phyloP scores from a whole-genome alignment of 1,284 basidiomycete genomes.

The Agroathelia rolfsii region DNA sequence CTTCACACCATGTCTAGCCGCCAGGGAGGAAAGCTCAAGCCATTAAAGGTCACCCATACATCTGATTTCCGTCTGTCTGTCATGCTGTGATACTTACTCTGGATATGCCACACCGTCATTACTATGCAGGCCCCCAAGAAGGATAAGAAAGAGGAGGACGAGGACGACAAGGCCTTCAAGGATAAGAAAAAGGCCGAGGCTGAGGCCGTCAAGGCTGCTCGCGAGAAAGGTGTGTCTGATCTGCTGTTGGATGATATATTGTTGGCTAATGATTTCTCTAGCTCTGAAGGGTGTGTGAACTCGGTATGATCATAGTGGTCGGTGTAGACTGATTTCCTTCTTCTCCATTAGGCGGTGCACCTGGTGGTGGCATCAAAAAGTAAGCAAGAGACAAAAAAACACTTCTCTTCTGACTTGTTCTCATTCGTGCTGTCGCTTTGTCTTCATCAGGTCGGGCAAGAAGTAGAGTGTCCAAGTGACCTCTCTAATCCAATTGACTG shows the following conservation, averaged over 20 bases:
- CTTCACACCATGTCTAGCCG: conserved; percentile 58
- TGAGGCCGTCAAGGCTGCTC: conserved; percentile 56
- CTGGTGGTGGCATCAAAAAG: conserved; percentile 78
- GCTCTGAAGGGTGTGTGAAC: conserved; percentile 49
- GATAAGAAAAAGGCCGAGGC: conserved; percentile 64
- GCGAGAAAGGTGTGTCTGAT: conserved; percentile 51
- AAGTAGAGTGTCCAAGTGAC: conserved; percentile 32
- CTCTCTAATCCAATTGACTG: too few species aligned
- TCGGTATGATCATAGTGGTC: conserved; percentile 2
- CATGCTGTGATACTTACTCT: neutral
- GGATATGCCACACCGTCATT: conserved; percentile 4
- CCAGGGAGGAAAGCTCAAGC: conserved; percentile 76
- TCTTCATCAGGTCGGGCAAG: conserved; percentile 56
- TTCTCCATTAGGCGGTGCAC: conserved; percentile 50
- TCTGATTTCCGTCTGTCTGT: neutral
- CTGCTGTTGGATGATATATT: conserved; percentile 1
- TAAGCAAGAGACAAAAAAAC: conserved; percentile 24
- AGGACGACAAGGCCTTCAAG: conserved; percentile 64
- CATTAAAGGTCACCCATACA: conserved; percentile 41
- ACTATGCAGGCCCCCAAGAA: conserved; percentile 62
- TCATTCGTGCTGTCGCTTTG: conserved; percentile 4
- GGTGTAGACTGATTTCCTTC: conserved; percentile 9
- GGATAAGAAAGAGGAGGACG: conserved; percentile 59
- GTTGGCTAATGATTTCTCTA: conserved; percentile 17
- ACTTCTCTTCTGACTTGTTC: conserved; percentile 1